Conservation (phyloP, 148 eudicot genomes). For the Fagopyrum tataricum region DNA sequence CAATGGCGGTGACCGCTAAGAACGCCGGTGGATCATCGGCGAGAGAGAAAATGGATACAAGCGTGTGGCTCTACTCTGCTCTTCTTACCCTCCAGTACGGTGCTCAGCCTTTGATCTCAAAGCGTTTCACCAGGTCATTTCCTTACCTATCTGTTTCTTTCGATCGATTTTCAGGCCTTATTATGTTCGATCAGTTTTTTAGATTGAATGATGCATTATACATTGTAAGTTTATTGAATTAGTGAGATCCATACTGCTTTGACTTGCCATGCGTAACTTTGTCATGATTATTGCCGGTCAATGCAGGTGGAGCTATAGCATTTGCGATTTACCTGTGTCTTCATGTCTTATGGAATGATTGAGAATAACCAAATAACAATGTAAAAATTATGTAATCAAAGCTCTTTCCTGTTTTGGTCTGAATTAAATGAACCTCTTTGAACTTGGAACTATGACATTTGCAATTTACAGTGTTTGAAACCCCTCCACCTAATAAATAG, state of each 20-base stretch:
- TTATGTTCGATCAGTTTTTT: neutral
- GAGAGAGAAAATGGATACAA: slow-evolving; percentile 11
- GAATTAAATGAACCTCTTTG: neutral
- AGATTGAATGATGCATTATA: neutral
- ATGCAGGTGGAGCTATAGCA: neutral
- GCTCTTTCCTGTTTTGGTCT: neutral
- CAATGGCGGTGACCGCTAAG: slow-evolving; percentile 27
- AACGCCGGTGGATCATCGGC: slow-evolving; percentile 15
- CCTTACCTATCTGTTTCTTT: neutral
- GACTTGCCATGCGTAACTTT: neutral
- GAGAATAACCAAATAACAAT: neutral
- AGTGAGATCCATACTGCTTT: neutral
- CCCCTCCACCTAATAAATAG: neutral
- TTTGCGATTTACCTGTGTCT: neutral
- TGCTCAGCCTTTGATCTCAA: slow-evolving; percentile 72
- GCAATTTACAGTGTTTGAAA: neutral
- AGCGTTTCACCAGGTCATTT: slow-evolving; percentile 53
- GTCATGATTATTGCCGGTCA: neutral
- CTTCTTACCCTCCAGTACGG: slow-evolving; percentile 68
- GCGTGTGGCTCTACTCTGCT: slow-evolving; percentile 48
- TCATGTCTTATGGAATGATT: neutral
- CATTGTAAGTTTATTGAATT: neutral
- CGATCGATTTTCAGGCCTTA: neutral
- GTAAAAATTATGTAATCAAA: neutral
- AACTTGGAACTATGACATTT: slow-evolving; percentile 1